Percentiles rank a stretch among this genome's conserved stretches.
These are phyloP conservation scores for Zygosaccharomyces siamensis DNA, from an alignment of 805 yeast genomes.

Conservation along the genomic window DNA sequence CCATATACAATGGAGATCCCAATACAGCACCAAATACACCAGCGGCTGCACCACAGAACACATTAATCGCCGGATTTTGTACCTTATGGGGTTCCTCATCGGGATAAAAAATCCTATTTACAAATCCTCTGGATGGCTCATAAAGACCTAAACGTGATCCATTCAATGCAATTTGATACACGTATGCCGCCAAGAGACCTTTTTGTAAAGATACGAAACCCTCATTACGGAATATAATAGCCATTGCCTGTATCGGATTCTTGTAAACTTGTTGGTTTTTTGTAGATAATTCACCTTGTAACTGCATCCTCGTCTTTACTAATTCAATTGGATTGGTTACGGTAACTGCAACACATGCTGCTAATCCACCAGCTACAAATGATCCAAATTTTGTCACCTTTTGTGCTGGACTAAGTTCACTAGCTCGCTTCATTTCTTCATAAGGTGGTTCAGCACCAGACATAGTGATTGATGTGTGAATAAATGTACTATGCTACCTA, in stretches of 20 bases:
- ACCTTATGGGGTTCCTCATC: constrained; percentile 43
- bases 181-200: constrained; percentile 83
- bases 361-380: constrained; percentile 84
- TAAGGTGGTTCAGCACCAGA: not conserved
- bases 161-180: constrained; percentile 85
- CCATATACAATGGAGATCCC: constrained; percentile 88
- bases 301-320: constrained; percentile 92
- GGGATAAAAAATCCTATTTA: constrained; percentile 55
- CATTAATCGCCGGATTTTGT: constrained; percentile 56
- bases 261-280: constrained; percentile 55
- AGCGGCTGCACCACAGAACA: constrained; percentile 72
- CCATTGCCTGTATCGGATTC: constrained; percentile 82
- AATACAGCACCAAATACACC: constrained; percentile 86
- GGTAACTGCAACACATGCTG: constrained; percentile 97
- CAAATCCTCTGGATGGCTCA: constrained; percentile 69
- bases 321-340: constrained; percentile 94
- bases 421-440: constrained; percentile 4
- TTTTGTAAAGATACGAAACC: constrained; percentile 86
- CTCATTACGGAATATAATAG: constrained; percentile 66
- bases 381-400: constrained; percentile 67
- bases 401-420: constrained; percentile 47
- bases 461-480: not conserved
- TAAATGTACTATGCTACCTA: not conserved
- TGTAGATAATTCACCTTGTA: constrained; percentile 83
- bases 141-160: constrained; percentile 94